These are phyloP conservation scores for Cytospora chrysosperma DNA, from an alignment of 2,329 filamentous ascomycete species.

Conservation along the genomic window DNA sequence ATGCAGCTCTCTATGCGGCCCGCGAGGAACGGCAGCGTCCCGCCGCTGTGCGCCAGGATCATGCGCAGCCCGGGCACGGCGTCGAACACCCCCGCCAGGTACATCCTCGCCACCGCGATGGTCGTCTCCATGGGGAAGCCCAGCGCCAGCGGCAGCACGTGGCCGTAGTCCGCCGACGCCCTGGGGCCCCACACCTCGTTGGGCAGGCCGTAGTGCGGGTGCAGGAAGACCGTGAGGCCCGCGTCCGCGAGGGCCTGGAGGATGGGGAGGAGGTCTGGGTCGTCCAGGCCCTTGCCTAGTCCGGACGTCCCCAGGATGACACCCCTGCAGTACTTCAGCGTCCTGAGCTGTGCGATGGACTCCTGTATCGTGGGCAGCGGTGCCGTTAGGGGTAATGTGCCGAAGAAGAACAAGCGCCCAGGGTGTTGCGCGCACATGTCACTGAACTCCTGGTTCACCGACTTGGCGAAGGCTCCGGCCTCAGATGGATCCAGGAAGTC, in stretches of 20 bases:
- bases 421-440: slow-evolving; percentile 64
- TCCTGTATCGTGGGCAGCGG: slow-evolving; percentile 58
- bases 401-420: slow-evolving; percentile 78
- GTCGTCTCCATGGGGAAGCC: slow-evolving; percentile 93
- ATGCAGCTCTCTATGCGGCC: slow-evolving; percentile 88
- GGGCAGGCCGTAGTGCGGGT: slow-evolving; percentile 89
- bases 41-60: slow-evolving; percentile 83
- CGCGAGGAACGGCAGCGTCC: slow-evolving; percentile 83
- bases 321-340: slow-evolving; percentile 71
- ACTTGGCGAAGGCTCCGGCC: slow-evolving; percentile 61
- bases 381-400: slow-evolving; percentile 73
- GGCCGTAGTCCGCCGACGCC: slow-evolving; percentile 69
- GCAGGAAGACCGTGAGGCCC: slow-evolving; percentile 72
- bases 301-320: slow-evolving; percentile 86
- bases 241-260: slow-evolving; percentile 67
- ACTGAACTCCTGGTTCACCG: slow-evolving; percentile 78
- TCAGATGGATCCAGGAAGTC: slow-evolving; percentile 70
- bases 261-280: slow-evolving; percentile 68
- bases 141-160: slow-evolving; percentile 80
- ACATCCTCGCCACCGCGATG: slow-evolving; percentile 84
- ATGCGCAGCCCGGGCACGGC: slow-evolving; percentile 67
- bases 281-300: slow-evolving; percentile 77
- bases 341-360: slow-evolving; percentile 62
- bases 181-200: slow-evolving; percentile 75
- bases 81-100: slow-evolving; percentile 83